Evolutionary conservation across 495 filamentous ascomycete genomes (phyloP).

Genomic region (Glarea lozoyensis): DNA sequence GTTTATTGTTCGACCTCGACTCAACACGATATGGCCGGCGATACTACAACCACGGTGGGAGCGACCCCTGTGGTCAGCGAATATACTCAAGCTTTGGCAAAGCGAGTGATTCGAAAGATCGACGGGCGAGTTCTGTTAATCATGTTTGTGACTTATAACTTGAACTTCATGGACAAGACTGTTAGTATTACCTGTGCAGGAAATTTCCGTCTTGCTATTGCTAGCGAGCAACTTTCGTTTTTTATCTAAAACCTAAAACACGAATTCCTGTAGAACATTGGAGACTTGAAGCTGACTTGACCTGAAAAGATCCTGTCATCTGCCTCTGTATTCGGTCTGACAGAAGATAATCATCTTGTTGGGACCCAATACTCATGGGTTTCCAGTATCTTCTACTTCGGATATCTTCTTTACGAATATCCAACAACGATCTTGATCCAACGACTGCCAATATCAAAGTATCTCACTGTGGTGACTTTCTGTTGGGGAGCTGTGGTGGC

Average conservation of each 20-base stretch:
- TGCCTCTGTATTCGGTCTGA: slow-evolving; percentile 52
- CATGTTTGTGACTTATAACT: slow-evolving; percentile 49
- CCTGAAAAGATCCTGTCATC: slow-evolving; percentile 56
- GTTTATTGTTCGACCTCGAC: too few relatives aligned
- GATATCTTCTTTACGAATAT: slow-evolving; percentile 58
- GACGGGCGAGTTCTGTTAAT: slow-evolving; percentile 9
- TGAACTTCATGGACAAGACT: slow-evolving; percentile 58
- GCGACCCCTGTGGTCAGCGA: slow-evolving; percentile 3
- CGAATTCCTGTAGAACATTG: too few relatives aligned
- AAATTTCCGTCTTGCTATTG: too few relatives aligned
- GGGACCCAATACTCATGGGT: slow-evolving; percentile 40
- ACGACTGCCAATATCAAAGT: slow-evolving; percentile 49
- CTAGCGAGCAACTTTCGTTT: too few relatives aligned
- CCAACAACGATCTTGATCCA: slow-evolving; percentile 53
- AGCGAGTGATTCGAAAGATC: slow-evolving; percentile 11
- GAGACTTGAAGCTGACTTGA: too few relatives aligned
- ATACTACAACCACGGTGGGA: not conserved
- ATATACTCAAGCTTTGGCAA: slow-evolving; percentile 6
- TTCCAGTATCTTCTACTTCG: slow-evolving; percentile 54
- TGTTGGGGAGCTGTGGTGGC: slow-evolving; percentile 49
- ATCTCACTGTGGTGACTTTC: slow-evolving; percentile 46
- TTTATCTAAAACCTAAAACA: too few relatives aligned
- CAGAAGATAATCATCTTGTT: slow-evolving; percentile 19
- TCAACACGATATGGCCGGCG: too few relatives aligned
- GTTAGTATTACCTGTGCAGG: too few relatives aligned